A percentile compares a stretch with the other conserved stretches of the same genome.
These are phyloP conservation scores for Coemansia sp. DNA, from an alignment of 192 early-diverging fungal genomes.

Conservation along the genomic window DNA sequence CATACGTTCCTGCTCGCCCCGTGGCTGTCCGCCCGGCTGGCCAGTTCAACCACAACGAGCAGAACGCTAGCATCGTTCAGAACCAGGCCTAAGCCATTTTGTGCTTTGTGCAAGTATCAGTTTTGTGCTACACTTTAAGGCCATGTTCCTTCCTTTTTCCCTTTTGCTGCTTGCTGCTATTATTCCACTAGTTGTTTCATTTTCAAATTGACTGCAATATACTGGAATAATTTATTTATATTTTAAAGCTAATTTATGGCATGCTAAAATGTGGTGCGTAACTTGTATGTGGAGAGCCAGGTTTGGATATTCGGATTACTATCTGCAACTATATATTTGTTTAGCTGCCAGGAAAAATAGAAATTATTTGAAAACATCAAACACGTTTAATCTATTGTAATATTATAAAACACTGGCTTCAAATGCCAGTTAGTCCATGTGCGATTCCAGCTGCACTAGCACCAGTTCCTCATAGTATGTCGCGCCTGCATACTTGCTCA, in stretches of 20 bases:
- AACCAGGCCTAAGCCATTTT: slow-evolving; percentile 32
- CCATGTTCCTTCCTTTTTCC: neutral
- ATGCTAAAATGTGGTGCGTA: neutral
- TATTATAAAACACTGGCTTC: neutral
- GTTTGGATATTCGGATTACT: neutral
- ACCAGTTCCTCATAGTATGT: slow-evolving; percentile 44
- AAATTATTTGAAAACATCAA: too few relatives aligned
- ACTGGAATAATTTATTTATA: neutral
- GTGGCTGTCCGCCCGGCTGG: slow-evolving; percentile 7
- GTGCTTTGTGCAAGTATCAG: neutral
- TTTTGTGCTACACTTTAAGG: neutral
- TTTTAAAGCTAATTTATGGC: neutral
- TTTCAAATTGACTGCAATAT: neutral
- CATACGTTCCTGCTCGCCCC: neutral
- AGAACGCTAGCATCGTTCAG: slow-evolving; percentile 51
- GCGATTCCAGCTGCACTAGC: slow-evolving; percentile 40
- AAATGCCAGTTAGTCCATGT: neutral
- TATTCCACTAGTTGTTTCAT: slow-evolving; percentile 1
- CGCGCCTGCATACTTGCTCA: slow-evolving; percentile 16
- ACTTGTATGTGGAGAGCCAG: neutral
- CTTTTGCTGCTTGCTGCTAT: slow-evolving; percentile 2
- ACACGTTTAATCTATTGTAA: too few relatives aligned
- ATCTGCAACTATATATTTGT: too few relatives aligned
- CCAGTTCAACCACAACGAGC: slow-evolving; percentile 32
- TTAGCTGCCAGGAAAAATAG: too few relatives aligned